Conservation (phyloP, 2,329 filamentous ascomycete species). For the Alternaria longipes region DNA sequence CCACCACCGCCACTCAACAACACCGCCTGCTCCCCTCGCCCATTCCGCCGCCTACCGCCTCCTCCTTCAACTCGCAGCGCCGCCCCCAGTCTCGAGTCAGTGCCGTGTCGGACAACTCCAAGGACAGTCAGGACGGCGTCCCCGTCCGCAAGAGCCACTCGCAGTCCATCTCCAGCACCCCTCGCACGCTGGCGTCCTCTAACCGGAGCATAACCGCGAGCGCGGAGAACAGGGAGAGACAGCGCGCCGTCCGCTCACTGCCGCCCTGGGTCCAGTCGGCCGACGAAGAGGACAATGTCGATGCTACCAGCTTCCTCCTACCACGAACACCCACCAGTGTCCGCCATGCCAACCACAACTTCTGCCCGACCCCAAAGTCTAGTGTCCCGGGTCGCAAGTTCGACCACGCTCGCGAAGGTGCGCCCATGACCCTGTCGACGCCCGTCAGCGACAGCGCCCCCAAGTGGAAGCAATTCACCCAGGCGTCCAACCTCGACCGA, state of each 20-base stretch:
- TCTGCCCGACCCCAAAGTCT: constrained; percentile 51
- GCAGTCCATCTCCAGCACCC: constrained; percentile 48
- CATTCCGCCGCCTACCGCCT: constrained; percentile 42
- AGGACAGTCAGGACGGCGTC: constrained; percentile 38
- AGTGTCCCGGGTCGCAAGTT: constrained; percentile 51
- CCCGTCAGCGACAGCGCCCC: constrained; percentile 49
- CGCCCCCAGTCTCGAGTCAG: constrained; percentile 46
- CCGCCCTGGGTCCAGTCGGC: constrained; percentile 52
- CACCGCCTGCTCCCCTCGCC: constrained; percentile 45
- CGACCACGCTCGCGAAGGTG: constrained; percentile 51
- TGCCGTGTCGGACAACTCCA: constrained; percentile 36
- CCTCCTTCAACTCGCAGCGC: constrained; percentile 38
- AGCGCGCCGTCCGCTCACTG: constrained; percentile 47
- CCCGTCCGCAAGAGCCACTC: constrained; percentile 43
- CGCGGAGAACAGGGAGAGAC: constrained; percentile 44
- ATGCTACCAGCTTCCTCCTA: constrained; percentile 44
- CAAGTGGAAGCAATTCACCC: constrained; percentile 52
- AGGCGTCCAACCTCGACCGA: constrained; percentile 42
- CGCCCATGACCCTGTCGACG: constrained; percentile 47
- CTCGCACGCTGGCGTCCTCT: constrained; percentile 49
- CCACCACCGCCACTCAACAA: constrained; percentile 7
- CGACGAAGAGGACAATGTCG: constrained; percentile 48
- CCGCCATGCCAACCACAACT: constrained; percentile 50
- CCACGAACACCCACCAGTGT: constrained; percentile 46
- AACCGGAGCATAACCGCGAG: constrained; percentile 38